Conservation (phyloP, 2,329 filamentous ascomycete genomes). For the Colletotrichum tabaci region DNA sequence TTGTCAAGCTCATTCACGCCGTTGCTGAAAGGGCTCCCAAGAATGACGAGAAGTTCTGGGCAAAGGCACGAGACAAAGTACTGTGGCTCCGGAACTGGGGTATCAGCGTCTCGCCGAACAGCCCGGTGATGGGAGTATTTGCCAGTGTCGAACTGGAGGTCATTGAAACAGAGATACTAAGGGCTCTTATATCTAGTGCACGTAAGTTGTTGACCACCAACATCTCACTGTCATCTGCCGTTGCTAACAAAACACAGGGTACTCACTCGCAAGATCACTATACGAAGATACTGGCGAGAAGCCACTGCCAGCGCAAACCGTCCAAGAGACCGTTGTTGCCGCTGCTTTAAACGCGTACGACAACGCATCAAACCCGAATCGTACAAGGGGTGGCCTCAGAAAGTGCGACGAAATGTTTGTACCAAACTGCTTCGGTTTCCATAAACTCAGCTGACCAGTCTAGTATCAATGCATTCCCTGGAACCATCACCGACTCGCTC, state of each 20-base stretch:
- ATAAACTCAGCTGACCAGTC: constrained; percentile 43
- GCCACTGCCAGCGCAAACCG: constrained; percentile 63
- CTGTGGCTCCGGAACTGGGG: constrained; percentile 84
- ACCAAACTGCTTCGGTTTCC: not conserved
- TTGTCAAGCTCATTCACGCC: constrained; percentile 71
- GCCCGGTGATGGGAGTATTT: constrained; percentile 72
- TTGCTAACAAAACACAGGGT: constrained; percentile 61
- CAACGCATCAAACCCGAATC: constrained; percentile 86
- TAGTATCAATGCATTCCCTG: constrained; percentile 76
- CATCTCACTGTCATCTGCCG: not conserved
- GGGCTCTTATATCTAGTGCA: constrained; percentile 73
- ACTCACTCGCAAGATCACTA: constrained; percentile 73
- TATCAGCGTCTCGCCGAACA: constrained; percentile 56
- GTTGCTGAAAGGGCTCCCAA: constrained; percentile 65
- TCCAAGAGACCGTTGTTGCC: constrained; percentile 74
- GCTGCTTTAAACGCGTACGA: constrained; percentile 82
- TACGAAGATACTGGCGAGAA: constrained; percentile 67
- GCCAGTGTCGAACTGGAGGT: constrained; percentile 72
- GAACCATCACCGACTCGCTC: constrained; percentile 67
- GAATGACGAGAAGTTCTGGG: constrained; percentile 76
- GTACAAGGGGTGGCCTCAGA: constrained; percentile 81
- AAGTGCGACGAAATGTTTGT: constrained; percentile 82
- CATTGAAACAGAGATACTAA: constrained; percentile 81
- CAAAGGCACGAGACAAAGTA: constrained; percentile 72
- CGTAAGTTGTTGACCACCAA: constrained; percentile 62